These are phyloP conservation scores for Mycena amicta DNA, from an alignment of 768 basidiomycete species.

Conservation along the genomic window DNA sequence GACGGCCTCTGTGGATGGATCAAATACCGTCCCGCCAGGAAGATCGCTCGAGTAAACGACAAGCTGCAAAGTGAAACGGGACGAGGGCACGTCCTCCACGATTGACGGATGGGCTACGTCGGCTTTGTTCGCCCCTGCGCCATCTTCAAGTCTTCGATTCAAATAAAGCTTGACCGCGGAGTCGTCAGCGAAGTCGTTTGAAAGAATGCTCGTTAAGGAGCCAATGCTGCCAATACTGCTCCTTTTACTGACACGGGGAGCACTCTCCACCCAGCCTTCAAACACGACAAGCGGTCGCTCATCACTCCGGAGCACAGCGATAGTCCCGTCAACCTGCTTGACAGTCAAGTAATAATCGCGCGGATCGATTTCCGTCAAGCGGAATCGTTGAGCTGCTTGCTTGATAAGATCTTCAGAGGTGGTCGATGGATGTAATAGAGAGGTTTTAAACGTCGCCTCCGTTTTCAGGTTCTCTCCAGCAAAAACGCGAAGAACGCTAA, in stretches of 20 bases:
- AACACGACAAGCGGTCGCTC: constrained; percentile 91
- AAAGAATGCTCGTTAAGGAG: constrained; percentile 65
- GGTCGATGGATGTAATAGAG: constrained; percentile 85
- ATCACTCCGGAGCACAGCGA: constrained; percentile 65
- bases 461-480: constrained; percentile 89
- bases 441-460: constrained; percentile 98
- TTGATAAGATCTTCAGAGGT: constrained; percentile 81
- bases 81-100: neutral
- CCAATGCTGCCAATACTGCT: constrained; percentile 91
- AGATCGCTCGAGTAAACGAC: constrained; percentile 54
- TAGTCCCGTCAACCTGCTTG: constrained; percentile 89
- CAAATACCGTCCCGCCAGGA: constrained; percentile 94
- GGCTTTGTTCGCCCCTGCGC: neutral
- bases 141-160: constrained; percentile 48
- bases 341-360: constrained; percentile 84
- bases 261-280: constrained; percentile 80
- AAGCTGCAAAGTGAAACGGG: neutral
- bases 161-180: constrained; percentile 96
- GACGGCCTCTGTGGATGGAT: constrained; percentile 89
- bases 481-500: constrained; percentile 95
- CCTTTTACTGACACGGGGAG: constrained; percentile 86
- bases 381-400: constrained; percentile 94
- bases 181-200: constrained; percentile 96
- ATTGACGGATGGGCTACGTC: neutral
- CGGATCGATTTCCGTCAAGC: constrained; percentile 60